Percentiles rank a stretch among this genome's conserved stretches.
Conservation (phyloP, 2,329 filamentous ascomycete genomes). For the Aspergillus piperis region DNA sequence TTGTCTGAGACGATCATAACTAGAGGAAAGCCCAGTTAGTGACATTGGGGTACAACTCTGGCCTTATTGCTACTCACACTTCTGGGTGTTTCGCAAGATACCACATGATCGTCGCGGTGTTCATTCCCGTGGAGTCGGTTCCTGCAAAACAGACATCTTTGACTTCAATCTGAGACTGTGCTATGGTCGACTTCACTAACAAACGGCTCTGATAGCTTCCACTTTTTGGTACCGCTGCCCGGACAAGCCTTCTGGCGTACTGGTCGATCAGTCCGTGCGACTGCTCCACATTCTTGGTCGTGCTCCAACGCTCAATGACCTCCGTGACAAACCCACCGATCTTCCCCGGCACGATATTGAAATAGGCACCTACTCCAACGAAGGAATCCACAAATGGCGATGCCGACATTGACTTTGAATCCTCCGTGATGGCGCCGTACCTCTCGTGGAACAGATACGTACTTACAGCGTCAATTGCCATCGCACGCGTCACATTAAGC, state of each 20-base stretch:
- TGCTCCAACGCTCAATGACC: constrained; percentile 37
- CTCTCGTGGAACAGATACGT: constrained; percentile 55
- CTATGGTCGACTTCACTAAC: constrained; percentile 43
- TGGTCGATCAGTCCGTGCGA: constrained; percentile 46
- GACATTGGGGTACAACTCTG: constrained; percentile 2
- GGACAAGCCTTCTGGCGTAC: constrained; percentile 46
- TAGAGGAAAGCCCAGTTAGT: constrained; percentile 13
- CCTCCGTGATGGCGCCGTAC: constrained; percentile 53
- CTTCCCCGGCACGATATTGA: constrained; percentile 49
- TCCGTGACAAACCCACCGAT: constrained; percentile 38
- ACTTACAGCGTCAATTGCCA: constrained; percentile 58
- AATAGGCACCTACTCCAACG: constrained; percentile 57
- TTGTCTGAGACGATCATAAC: constrained; percentile 35
- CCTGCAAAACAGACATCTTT: constrained; percentile 60
- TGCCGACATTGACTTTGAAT: constrained; percentile 41
- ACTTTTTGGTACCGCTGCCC: constrained; percentile 33
- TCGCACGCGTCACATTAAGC: constrained; percentile 50
- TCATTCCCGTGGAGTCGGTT: constrained; percentile 57
- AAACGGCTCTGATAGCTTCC: constrained; percentile 53
- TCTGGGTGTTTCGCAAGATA: constrained; percentile 47
- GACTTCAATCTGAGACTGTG: constrained; percentile 53
- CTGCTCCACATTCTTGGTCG: constrained; percentile 33
- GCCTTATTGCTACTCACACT: constrained; percentile 26
- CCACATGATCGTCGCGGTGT: constrained; percentile 52
- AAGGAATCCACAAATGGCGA: constrained; percentile 56